Conservation (phyloP, 495 filamentous ascomycete species). For the Amniculicola lignicola region DNA sequence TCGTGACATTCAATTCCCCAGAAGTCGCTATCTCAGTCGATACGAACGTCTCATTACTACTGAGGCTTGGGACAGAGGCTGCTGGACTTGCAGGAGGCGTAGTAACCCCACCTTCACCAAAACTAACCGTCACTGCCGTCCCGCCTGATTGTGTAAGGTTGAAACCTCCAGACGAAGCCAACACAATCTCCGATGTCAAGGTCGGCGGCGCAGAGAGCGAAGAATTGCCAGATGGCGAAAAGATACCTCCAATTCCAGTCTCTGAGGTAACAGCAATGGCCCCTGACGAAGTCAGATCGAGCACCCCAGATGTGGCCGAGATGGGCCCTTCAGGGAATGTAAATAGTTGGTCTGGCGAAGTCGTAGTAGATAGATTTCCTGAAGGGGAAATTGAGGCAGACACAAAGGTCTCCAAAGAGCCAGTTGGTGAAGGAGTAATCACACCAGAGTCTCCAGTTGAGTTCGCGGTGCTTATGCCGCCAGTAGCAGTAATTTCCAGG, state of each 20-base stretch:
- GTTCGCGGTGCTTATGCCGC: constrained; percentile 1
- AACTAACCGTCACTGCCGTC: no score
- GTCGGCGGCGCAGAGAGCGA: background rate
- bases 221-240: background rate
- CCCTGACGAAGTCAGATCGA: background rate
- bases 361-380: background rate
- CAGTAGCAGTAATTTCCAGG: background rate
- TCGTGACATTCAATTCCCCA: background rate
- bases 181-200: background rate
- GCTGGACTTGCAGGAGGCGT: no score
- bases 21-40: background rate
- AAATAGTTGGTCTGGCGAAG: background rate
- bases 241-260: background rate
- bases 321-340: background rate
- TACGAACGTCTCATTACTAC: no score
- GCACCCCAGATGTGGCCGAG: background rate
- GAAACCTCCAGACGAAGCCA: no score
- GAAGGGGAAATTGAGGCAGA: background rate
- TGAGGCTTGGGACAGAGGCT: no score
- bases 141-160: no score
- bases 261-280: background rate
- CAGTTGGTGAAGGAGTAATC: background rate
- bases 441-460: constrained; percentile 4
- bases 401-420: background rate
- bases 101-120: no score